Evolutionary conservation across 768 basidiomycete species (phyloP).

Genomic region (Lactarius hengduanensis): DNA sequence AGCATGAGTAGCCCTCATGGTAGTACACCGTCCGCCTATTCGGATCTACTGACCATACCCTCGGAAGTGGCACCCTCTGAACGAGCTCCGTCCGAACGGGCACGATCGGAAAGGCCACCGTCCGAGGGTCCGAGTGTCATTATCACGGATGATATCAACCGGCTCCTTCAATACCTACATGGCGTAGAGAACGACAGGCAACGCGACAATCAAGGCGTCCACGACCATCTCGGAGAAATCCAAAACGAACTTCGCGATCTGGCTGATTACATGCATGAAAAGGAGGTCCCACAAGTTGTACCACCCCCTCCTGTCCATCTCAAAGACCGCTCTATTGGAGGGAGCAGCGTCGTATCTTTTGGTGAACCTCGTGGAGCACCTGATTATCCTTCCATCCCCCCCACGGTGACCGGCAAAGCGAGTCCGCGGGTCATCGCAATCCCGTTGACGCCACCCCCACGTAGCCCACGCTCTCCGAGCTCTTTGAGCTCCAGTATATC

Average conservation of each 20-base stretch:
- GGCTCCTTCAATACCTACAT: conserved; percentile 53
- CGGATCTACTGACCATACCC: conserved; percentile 44
- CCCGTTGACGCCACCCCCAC: conserved; percentile 45
- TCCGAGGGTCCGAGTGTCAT: conserved; percentile 40
- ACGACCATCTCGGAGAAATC: conserved; percentile 66
- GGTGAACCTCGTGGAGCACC: conserved; percentile 30
- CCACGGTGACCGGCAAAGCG: conserved; percentile 11
- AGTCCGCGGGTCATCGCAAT: conserved; percentile 33
- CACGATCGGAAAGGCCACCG: not conserved
- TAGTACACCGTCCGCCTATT: conserved; percentile 48
- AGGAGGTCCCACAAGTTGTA: conserved; percentile 14
- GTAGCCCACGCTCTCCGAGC: conserved; percentile 42
- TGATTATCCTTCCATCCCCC: conserved; percentile 18
- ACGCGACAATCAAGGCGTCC: conserved; percentile 61
- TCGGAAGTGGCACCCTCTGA: conserved; percentile 32
- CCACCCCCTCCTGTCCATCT: conserved; percentile 8
- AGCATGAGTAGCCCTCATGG: conserved; percentile 51
- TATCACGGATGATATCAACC: conserved; percentile 51
- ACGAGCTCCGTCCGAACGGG: not conserved
- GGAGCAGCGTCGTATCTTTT: conserved; percentile 39
- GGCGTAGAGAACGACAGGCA: conserved; percentile 64
- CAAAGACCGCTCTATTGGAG: conserved; percentile 27
- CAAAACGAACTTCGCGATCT: conserved; percentile 67
- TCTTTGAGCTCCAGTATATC: conserved; percentile 40
- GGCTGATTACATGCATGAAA: conserved; percentile 33